Conservation (phyloP, 371 early-diverging fungal species). For the Vairimorpha ceranae region DNA sequence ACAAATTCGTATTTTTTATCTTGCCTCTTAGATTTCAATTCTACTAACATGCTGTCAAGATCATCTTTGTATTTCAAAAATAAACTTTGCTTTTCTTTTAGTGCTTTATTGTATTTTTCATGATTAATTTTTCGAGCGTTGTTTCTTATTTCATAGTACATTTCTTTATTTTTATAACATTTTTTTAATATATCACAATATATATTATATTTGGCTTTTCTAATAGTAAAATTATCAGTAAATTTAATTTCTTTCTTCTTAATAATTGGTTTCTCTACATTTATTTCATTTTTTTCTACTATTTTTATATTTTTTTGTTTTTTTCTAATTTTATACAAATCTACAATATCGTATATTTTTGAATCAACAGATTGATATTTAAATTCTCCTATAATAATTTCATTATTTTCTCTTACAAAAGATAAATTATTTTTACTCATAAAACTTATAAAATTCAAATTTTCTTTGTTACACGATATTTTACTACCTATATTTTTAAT, state of each 20-base stretch:
- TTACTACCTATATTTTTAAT: not conserved
- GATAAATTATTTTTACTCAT: constrained; percentile 11
- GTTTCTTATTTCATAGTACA: not conserved
- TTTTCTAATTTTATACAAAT: constrained; percentile 24
- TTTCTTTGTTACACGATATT: not conserved
- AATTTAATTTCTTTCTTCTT: not conserved
- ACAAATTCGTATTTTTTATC: not conserved
- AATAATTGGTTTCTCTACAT: not conserved
- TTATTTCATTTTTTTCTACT: not conserved
- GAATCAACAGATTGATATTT: constrained; percentile 10
- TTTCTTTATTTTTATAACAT: not conserved
- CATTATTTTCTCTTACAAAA: constrained; percentile 15
- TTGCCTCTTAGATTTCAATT: not conserved
- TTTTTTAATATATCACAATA: not conserved
- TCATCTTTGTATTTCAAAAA: not conserved
- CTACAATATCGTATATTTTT: constrained; percentile 37
- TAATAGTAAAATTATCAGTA: not conserved
- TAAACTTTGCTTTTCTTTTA: not conserved
- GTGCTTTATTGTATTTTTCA: not conserved
- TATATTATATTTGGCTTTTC: constrained; percentile 4
- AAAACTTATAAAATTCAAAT: not conserved
- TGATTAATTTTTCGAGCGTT: not conserved
- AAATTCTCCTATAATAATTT: constrained; percentile 10
- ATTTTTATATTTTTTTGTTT: not conserved
- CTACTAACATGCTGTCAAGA: not conserved